phyloP scores from a whole-genome alignment of 495 filamentous ascomycete species.

The Cercophora newfieldiana region DNA sequence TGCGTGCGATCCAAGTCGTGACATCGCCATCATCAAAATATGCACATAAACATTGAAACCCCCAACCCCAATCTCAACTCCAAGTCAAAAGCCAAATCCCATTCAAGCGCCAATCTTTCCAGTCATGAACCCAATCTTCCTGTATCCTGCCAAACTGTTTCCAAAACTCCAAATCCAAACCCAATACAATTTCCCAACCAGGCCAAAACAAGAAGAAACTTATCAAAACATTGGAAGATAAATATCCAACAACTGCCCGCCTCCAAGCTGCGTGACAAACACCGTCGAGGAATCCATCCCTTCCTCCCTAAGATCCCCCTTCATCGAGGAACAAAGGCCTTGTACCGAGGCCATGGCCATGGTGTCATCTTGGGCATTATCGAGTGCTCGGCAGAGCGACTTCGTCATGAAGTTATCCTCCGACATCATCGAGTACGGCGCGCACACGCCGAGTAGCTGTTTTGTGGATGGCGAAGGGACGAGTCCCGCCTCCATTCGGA shows the following conservation, averaged over 20 bases:
- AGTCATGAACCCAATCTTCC: too few relatives aligned
- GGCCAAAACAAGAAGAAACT: not conserved
- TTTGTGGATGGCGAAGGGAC: constrained; percentile 21
- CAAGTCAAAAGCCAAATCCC: not conserved
- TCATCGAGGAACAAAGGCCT: constrained; percentile 29
- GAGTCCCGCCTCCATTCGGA: constrained; percentile 23
- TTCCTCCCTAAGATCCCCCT: constrained; percentile 22
- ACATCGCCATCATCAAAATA: too few relatives aligned
- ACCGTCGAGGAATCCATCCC: constrained; percentile 15
- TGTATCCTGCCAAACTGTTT: too few relatives aligned
- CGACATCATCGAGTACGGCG: not conserved
- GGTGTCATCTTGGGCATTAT: constrained; percentile 4
- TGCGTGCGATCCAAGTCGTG: too few relatives aligned
- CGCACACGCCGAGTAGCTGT: constrained; percentile 30
- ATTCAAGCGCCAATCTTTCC: too few relatives aligned
- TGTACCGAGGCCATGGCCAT: constrained; percentile 24
- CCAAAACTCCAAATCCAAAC: not conserved
- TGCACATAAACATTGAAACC: too few relatives aligned
- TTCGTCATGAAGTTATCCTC: constrained; percentile 19
- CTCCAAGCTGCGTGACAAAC: constrained; percentile 33
- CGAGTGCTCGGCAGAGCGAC: constrained; percentile 23
- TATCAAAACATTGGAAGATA: constrained; percentile 22
- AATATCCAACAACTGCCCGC: constrained; percentile 31
- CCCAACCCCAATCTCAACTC: too few relatives aligned
- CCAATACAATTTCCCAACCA: not conserved